These are phyloP conservation scores for Phytopythium helicoides DNA, from an alignment of 352 stramenopile species.

Conservation along the genomic window DNA sequence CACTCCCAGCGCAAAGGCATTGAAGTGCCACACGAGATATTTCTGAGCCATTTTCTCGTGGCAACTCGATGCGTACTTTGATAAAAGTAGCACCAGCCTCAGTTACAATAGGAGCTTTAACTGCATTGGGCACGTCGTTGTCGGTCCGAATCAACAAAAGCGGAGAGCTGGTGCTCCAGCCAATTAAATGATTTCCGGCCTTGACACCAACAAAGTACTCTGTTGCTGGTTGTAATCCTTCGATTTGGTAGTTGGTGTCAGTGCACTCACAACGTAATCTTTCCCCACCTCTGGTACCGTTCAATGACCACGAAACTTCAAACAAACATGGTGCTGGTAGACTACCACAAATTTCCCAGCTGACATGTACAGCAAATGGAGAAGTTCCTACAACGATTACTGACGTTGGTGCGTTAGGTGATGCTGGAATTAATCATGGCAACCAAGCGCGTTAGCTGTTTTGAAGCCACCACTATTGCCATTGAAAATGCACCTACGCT, in stretches of 20 bases:
- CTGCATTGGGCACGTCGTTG: conserved; percentile 40
- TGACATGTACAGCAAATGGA: conserved; percentile 27
- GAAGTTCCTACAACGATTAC: conserved; percentile 13
- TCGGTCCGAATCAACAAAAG: conserved; percentile 25
- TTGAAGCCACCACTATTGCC: too few relatives aligned
- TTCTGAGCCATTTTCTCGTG: conserved; percentile 34
- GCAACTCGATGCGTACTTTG: conserved; percentile 33
- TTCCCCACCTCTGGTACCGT: conserved; percentile 13
- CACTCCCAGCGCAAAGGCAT: conserved; percentile 30
- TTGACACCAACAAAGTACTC: conserved; percentile 38
- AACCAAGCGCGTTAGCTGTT: too few relatives aligned
- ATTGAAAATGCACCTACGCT: conserved; percentile 24
- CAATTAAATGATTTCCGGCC: conserved; percentile 40
- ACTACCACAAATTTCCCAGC: conserved; percentile 17
- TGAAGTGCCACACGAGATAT: conserved; percentile 37
- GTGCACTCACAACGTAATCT: conserved; percentile 18
- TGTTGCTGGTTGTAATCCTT: conserved; percentile 39
- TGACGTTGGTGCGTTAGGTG: conserved; percentile 24
- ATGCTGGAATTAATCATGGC: too few relatives aligned
- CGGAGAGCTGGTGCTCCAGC: conserved; percentile 34
- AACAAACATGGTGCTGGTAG: conserved; percentile 26
- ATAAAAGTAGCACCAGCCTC: conserved; percentile 39
- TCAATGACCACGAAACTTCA: conserved; percentile 36
- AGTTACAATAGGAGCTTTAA: conserved; percentile 30
- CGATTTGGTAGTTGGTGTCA: conserved; percentile 18